Base-by-base conservation (phyloP, 371 early-diverging fungal species). In the Massospora cicadina region DNA sequence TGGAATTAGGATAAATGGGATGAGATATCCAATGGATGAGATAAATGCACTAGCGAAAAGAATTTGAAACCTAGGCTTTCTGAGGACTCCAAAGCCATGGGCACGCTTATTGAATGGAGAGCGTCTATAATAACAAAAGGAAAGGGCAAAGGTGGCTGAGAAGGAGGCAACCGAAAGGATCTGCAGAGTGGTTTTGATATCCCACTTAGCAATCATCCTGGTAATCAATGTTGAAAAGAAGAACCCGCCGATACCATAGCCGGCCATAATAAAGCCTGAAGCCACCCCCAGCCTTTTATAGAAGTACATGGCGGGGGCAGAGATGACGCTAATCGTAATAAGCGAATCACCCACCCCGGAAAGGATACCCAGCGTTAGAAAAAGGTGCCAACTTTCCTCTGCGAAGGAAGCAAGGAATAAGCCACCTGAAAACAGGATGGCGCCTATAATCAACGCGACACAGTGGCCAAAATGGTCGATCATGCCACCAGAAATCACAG, bases 261-360 rank as follows among this genome's bases (percentile, higher is more conserved):
- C 89, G 17, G 84, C 75, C 0, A 86, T 80, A 1, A 79, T 82
- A 55, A 89, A 73, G 1, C 92, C 92, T 0, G 84, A 85, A 0
- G 90, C 90, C 65, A 89, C 69, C 0, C 87, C 89, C 30, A 87
- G 77, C 12, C 71, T 71, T 33, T 72, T 75, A 12, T 77, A 74
- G 68, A 90, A 92, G 86, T 86, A 90, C 69, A 87, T 84, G 0
- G 83, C 70, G 7, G 84, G 81, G 10, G 86, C 69, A 0, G 81
- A 77, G 13, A 88, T 69, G 5, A 82, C 80, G 1, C 85, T 79
- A 27, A 82, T 79, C 71, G 80, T 85, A 0, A 76, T 74, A 63
- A 86, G 67, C 30, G 80, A 74, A 23, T 76, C 73, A 5, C 79
- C 81, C 2, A 83, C 24, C 0, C 88, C 88, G 64, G 81, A 80